Conservation (phyloP, 2,329 filamentous ascomycete genomes). For the Ceratocystis cubensis region DNA sequence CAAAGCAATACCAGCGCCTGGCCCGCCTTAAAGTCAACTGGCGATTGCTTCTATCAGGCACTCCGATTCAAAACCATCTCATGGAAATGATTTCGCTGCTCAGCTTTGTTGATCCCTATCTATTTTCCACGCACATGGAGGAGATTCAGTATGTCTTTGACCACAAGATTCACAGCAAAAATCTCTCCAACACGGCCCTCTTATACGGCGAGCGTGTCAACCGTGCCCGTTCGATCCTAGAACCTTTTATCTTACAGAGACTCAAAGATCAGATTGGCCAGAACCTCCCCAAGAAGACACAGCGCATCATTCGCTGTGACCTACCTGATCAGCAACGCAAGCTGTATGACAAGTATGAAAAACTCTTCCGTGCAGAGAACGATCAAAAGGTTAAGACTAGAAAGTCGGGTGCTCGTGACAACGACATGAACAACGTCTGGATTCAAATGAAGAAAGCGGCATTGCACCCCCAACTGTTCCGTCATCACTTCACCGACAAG, state of each 20-base stretch:
- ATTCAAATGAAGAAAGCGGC: constrained; percentile 88
- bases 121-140: constrained; percentile 61
- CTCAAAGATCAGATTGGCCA: constrained; percentile 87
- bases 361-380: constrained; percentile 48
- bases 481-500: constrained; percentile 64
- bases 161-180: constrained; percentile 74
- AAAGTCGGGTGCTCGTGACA: constrained; percentile 37
- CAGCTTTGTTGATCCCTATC: constrained; percentile 79
- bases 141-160: constrained; percentile 81
- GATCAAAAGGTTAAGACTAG: constrained; percentile 25
- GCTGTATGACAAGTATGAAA: constrained; percentile 56
- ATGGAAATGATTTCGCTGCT: constrained; percentile 82
- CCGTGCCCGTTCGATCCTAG: constrained; percentile 80
- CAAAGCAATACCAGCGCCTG: constrained; percentile 67
- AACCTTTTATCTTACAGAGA: constrained; percentile 84
- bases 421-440: constrained; percentile 57
- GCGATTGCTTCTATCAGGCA: constrained; percentile 71
- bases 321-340: constrained; percentile 59
- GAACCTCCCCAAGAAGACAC: constrained; percentile 69
- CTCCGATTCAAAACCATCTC: constrained; percentile 87
- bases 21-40: constrained; percentile 68
- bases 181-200: constrained; percentile 67
- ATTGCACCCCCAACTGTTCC: constrained; percentile 80
- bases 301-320: constrained; percentile 66
- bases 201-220: constrained; percentile 78